These are phyloP conservation scores for Ceratocystis ficicola DNA, from an alignment of 2,329 filamentous ascomycete genomes.

Conservation along the genomic window DNA sequence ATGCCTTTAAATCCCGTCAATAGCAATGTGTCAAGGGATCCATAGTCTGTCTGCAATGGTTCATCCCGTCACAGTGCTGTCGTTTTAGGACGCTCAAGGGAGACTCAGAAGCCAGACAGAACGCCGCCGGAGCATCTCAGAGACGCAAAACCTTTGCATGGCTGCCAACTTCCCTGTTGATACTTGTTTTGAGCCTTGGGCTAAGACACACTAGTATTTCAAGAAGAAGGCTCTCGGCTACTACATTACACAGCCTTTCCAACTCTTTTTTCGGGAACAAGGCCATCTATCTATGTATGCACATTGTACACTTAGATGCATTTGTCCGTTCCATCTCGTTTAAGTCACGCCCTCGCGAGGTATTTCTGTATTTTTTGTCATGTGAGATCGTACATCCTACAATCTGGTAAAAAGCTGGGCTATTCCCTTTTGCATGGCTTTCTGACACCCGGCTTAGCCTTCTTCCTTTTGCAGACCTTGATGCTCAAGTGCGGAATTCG, in stretches of 20 bases:
- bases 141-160: neutral
- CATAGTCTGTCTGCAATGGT: neutral
- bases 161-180: neutral
- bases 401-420: neutral
- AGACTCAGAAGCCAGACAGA: constrained; percentile 3
- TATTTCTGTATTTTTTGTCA: constrained; percentile 8
- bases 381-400: neutral
- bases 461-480: neutral
- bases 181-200: neutral
- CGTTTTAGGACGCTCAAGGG: neutral
- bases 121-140: neutral
- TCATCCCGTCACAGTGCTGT: neutral
- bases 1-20: neutral
- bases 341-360: neutral
- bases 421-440: neutral
- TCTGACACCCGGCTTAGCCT: neutral
- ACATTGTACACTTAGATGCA: neutral
- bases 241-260: neutral
- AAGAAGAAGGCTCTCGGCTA: neutral
- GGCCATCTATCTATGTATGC: neutral
- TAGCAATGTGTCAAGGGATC: neutral
- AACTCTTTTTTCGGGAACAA: neutral
- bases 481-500: constrained; percentile 4
- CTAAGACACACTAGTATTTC: neutral
- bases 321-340: constrained; percentile 8